These are phyloP conservation scores for Dichomitus squalens DNA, from an alignment of 1,284 basidiomycete species.

Conservation along the genomic window DNA sequence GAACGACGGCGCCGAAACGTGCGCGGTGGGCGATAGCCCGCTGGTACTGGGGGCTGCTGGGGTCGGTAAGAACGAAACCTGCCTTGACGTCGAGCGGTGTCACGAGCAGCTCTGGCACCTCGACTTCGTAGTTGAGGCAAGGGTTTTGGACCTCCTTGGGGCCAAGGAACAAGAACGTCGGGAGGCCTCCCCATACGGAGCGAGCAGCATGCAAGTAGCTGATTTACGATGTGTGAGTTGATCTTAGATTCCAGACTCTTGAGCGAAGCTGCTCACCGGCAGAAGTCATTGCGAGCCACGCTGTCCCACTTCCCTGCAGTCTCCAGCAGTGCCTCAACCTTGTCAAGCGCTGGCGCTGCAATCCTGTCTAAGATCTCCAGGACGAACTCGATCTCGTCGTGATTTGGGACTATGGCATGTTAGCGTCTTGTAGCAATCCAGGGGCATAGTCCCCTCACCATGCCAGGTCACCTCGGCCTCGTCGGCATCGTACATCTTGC, in stretches of 20 bases:
- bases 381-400: conserved; percentile 80
- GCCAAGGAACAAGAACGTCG: conserved; percentile 67
- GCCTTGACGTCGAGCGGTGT: conserved; percentile 65
- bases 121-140: conserved; percentile 61
- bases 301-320: conserved; percentile 66
- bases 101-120: conserved; percentile 69
- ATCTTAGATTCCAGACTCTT: neutral
- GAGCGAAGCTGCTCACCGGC: conserved; percentile 58
- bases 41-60: conserved; percentile 77
- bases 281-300: conserved; percentile 90
- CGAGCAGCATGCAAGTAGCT: conserved; percentile 68
- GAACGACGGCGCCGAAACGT: conserved; percentile 73
- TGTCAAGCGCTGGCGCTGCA: conserved; percentile 66
- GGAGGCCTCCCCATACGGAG: conserved; percentile 73
- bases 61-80: conserved; percentile 77
- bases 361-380: conserved; percentile 79
- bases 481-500: conserved; percentile 76
- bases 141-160: conserved; percentile 56
- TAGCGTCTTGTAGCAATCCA: neutral
- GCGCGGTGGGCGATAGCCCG: conserved; percentile 60
- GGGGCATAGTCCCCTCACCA: conserved; percentile 42
- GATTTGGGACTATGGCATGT: conserved; percentile 56
- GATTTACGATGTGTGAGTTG: conserved; percentile 2
- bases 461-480: conserved; percentile 93
- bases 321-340: conserved; percentile 67